Base-by-base conservation (phyloP, 306 rosid genomes). In the Hippophae tibetana region DNA sequence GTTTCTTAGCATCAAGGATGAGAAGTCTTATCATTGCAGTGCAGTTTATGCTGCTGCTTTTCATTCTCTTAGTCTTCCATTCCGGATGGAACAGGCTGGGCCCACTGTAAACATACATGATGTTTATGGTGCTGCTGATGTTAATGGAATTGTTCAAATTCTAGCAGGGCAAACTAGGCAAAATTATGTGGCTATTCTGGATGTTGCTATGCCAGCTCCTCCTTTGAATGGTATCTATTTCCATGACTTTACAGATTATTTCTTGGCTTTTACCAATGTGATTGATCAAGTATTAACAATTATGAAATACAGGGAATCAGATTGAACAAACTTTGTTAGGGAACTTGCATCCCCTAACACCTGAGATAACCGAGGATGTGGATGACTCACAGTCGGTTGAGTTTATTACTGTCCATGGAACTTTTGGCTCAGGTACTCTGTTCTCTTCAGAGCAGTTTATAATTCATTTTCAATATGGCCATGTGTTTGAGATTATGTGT, bases 181-280 rank as follows among this genome's bases (percentile, higher is more conserved):
- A 56, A 87, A 87, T 75, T 78, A 76, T 85, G 92, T 87, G 74
- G 59, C 84, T 54, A 78, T 87, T 72, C 68, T 87, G 50, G 98
- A 90, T 63, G 87, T 77, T 69, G 84, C 96, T 58, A 81, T 87
- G 84, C 98, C 98, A 38, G 86, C 89, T 42, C 96, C 87, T 71
- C 66, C 85, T 74, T 78, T 83, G 64, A 66, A 60, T 42, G 96
- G 96, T 90, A 84, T 46, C 5, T 57, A 46, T 54, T 9, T 60
- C 61, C 58, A 49, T 63, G n/a, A 10, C 51, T 48, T 68, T 26
- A 43, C 44, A 13, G 55, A 53, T 63, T 42, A 48, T 10, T 58
- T 41, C 60, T 54, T 6, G 42, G 46, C 61, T 41, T 38, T 66
- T 46, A 57, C 60, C 18, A 53, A 44, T 65, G 56, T 46, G 48